phyloP scores from a whole-genome alignment of 1,139 yeast species.

The Blastobotrys serpentis region DNA sequence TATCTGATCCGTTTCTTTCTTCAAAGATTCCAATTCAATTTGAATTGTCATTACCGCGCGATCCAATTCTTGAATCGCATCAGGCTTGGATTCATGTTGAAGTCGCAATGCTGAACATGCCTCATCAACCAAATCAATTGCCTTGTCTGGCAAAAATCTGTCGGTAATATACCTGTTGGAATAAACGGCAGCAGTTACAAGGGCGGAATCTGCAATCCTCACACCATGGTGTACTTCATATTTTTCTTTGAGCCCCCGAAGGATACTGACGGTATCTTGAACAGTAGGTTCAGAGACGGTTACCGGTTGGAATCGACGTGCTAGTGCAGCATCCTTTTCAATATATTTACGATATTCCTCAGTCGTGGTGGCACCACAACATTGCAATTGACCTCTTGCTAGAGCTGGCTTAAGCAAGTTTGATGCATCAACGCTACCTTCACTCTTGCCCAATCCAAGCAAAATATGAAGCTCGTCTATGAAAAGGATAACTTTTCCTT shows the following conservation, averaged over 20 bases:
- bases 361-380: conserved; percentile 94
- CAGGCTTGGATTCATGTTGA: conserved; percentile 97
- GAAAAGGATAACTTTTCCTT: conserved; percentile 77
- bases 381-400: conserved; percentile 88
- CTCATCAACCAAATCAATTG: conserved; percentile 93
- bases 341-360: conserved; percentile 86
- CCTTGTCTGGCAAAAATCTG: conserved; percentile 90
- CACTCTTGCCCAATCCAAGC: conserved; percentile 90
- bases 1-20: conserved; percentile 86
- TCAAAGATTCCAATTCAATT: conserved; percentile 87
- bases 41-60: conserved; percentile 90
- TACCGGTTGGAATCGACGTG: conserved; percentile 91
- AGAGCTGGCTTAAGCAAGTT: conserved; percentile 89
- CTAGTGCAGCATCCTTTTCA: conserved; percentile 88
- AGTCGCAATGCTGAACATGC: conserved; percentile 92
- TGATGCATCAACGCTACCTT: conserved; percentile 95
- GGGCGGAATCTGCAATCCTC: conserved; percentile 87
- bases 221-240: conserved; percentile 99
- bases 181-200: conserved; percentile 90
- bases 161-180: conserved; percentile 91
- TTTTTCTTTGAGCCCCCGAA: conserved; percentile 89
- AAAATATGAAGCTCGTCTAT: conserved; percentile 91
- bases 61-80: conserved; percentile 85
- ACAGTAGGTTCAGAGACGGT: conserved; percentile 87
- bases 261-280: conserved; percentile 84